phyloP scores from a whole-genome alignment of 306 rosid genomes.

The Fragaria vesca region DNA sequence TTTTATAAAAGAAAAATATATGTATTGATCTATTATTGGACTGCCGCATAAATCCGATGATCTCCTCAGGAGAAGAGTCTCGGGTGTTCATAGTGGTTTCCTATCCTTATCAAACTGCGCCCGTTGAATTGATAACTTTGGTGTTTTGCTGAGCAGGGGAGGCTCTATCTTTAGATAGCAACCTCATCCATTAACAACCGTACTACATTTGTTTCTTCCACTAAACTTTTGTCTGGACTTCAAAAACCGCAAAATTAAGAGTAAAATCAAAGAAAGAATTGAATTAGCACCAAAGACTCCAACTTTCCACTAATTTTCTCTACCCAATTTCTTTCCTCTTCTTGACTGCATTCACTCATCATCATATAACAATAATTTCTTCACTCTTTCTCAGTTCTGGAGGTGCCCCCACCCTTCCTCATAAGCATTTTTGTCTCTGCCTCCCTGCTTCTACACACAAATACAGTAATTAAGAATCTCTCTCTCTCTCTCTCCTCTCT shows the following conservation, averaged over 20 bases:
- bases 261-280: neutral
- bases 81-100: neutral
- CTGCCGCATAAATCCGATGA: no score
- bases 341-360: neutral
- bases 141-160: neutral
- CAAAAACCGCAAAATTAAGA: neutral
- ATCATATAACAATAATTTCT: slow-evolving; percentile 4
- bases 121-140: neutral
- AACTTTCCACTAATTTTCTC: neutral
- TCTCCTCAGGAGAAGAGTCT: neutral
- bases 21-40: no score
- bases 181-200: neutral
- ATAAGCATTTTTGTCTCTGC: slow-evolving; percentile 15
- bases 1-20: no score
- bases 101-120: neutral
- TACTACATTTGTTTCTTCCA: neutral
- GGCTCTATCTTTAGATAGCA: neutral
- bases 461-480: neutral
- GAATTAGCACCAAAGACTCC: neutral
- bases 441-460: neutral
- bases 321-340: neutral
- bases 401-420: neutral
- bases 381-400: neutral
- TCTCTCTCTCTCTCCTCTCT: no score
- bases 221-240: neutral